Conservation (phyloP, 2,329 filamentous ascomycete genomes). For the Cladophialophora immunda region DNA sequence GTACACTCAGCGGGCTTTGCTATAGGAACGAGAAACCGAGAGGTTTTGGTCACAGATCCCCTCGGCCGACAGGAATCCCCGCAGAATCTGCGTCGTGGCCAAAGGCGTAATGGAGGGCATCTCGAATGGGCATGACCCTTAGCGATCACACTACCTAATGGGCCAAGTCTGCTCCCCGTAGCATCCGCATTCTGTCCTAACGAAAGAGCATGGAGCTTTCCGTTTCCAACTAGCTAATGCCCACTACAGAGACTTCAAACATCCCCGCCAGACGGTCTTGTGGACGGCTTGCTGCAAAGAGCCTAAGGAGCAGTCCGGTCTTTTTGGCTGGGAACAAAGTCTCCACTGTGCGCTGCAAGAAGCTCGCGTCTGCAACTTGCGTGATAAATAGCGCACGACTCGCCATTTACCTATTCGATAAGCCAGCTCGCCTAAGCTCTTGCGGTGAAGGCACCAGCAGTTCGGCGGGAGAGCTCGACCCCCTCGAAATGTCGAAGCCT, state of each 20-base stretch:
- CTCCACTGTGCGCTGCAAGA: not conserved
- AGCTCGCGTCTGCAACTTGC: not conserved
- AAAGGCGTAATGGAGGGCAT: not conserved
- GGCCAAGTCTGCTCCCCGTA: not conserved
- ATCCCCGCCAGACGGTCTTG: not conserved
- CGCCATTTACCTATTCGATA: not conserved
- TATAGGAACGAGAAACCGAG: not conserved
- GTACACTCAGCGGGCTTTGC: not conserved
- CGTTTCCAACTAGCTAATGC: not conserved
- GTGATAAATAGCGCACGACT: not conserved
- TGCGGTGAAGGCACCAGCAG: not conserved
- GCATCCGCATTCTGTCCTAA: not conserved
- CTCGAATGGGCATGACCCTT: not conserved
- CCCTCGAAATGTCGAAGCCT: not conserved
- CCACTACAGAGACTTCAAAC: too few relatives aligned
- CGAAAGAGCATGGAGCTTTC: not conserved
- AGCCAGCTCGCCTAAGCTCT: not conserved
- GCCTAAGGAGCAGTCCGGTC: not conserved
- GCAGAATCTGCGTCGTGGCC: not conserved
- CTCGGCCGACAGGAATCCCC: not conserved
- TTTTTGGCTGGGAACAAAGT: not conserved
- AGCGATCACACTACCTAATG: not conserved
- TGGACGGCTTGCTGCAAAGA: not conserved
- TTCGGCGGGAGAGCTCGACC: not conserved
- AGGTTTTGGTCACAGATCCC: not conserved